Evolutionary conservation across 257 asterid genomes (phyloP).

Genomic region (Nicotiana otophora): DNA sequence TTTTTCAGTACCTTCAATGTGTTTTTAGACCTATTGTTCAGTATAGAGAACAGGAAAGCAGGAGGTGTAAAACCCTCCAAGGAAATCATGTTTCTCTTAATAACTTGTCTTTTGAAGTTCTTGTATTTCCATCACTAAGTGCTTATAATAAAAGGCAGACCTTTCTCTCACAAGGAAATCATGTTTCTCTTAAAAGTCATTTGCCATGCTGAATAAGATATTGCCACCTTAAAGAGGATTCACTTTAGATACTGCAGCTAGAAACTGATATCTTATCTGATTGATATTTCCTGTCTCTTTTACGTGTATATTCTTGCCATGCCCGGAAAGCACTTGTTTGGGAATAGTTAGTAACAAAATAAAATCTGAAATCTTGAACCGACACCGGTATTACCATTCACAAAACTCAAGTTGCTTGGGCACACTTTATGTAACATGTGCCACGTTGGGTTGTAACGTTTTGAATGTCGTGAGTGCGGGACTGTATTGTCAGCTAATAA

Average conservation of each 20-base stretch:
- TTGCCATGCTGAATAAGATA: background rate
- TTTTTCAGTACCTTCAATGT: background rate
- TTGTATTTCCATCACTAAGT: background rate
- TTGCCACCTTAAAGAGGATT: background rate
- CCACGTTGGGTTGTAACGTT: background rate
- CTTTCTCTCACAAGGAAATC: background rate
- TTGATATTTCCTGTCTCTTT: background rate
- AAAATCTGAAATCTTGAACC: background rate
- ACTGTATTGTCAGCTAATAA: background rate
- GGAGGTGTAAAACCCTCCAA: background rate
- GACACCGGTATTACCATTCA: background rate
- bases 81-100: too few relatives aligned
- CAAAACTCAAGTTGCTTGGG: background rate
- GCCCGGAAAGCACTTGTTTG: background rate
- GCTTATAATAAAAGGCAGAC: background rate
- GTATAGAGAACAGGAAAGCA: background rate
- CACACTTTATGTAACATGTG: background rate
- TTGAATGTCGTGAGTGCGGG: background rate
- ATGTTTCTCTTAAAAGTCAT: background rate
- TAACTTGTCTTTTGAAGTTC: background rate
- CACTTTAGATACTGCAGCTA: background rate
- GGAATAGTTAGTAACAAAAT: background rate
- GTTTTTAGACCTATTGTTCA: background rate
- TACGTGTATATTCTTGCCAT: background rate
- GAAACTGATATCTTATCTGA: background rate